These are phyloP conservation scores for Fomitopsis serialis DNA, from an alignment of 768 basidiomycete species.

Conservation along the genomic window DNA sequence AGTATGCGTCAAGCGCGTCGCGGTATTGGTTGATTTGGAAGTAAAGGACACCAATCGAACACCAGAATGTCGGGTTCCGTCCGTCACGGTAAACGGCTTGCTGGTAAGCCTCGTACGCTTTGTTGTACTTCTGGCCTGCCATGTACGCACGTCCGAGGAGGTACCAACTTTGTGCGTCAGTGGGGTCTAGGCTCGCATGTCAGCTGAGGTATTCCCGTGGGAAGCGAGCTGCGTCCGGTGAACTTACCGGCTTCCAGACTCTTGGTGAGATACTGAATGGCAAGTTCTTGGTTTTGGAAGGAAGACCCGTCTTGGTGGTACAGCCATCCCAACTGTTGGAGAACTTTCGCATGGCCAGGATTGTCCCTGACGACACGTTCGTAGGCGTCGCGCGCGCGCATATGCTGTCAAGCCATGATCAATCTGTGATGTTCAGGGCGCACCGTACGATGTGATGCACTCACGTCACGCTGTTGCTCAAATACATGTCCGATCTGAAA, in stretches of 20 bases:
- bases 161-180: constrained; percentile 98
- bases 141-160: constrained; percentile 97
- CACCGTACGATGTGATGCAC: constrained; percentile 17
- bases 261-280: constrained; percentile 91
- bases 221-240: background rate
- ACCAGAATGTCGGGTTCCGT: constrained; percentile 99
- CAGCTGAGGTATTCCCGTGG: background rate
- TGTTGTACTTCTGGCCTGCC: constrained; percentile 98
- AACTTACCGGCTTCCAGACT: constrained; percentile 87
- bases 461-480: constrained; percentile 94
- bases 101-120: constrained; percentile 98
- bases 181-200: constrained; percentile 54
- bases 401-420: constrained; percentile 48
- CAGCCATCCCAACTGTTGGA: constrained; percentile 97
- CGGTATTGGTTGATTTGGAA: constrained; percentile 99
- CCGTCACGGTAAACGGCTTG: constrained; percentile 99
- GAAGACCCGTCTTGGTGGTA: constrained; percentile 93
- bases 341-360: constrained; percentile 91
- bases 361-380: constrained; percentile 93
- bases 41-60: constrained; percentile 97
- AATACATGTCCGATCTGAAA: constrained; percentile 99
- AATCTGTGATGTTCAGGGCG: background rate
- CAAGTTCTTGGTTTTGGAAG: constrained; percentile 94
- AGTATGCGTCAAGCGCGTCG: constrained; percentile 97
- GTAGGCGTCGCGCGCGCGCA: constrained; percentile 89